Base-by-base conservation (phyloP, 2,329 filamentous ascomycete species). In the Aspergillus sp. region DNA sequence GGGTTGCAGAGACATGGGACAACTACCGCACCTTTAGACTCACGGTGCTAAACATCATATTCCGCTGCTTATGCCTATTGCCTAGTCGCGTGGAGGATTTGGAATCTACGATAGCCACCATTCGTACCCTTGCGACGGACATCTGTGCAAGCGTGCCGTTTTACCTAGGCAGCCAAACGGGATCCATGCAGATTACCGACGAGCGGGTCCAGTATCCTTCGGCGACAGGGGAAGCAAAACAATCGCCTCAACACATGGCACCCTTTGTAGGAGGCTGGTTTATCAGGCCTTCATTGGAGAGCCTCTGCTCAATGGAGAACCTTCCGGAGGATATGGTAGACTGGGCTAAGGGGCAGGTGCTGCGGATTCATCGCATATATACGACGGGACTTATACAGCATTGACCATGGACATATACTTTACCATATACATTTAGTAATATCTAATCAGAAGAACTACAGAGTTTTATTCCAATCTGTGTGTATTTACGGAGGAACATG, bases 1-100 rank as follows among this genome's bases (percentile, higher is more conserved):
- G 68, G 68, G 65, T 68, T 3, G 66, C 68, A 6, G 57, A 62
- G 7, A 70, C 66, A 1, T 71, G 68, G 69, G 71, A 71, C 33
- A 64, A 59, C 4, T 69, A 66, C 47, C 68, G 69, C n/a, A 68
- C 69, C 25, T 69, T 65, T 12, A 62, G 68, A 9, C 65, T 71
- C 15, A 55, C 66, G 4, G 52, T 69, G 1, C 68, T 68, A 14
- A 66, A 62, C 14, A 69, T 70, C 49, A 70, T 70, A 21, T 58
- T 69, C 19, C 56, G 55, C 7, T 71, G 69, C 55, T 59, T 71
- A 11, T 58, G 50, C 6, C 58, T 66, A 2, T 52, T 67, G 1
- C 52, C 61, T 1, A 39, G 56, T 1, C 31, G 58, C 7, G 53
- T 12, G n/a, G 40, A 62, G 3, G 47, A 41, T 3, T 62, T 58